Percentiles rank a stretch among this genome's conserved stretches.
Conservation (phyloP, 306 rosid genomes). For the Vigna angularis region DNA sequence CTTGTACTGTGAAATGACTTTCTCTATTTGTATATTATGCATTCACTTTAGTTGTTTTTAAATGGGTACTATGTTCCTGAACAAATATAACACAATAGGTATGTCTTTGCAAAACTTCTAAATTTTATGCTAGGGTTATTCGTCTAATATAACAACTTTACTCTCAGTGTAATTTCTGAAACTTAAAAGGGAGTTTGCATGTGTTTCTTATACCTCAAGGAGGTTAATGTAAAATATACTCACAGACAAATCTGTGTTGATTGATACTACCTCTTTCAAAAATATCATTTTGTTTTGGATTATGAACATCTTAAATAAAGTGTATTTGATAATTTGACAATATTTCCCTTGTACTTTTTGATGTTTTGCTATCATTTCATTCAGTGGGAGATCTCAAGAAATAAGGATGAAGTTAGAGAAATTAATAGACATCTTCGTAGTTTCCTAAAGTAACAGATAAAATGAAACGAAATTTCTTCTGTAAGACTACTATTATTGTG, state of each 20-base stretch:
- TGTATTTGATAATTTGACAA: background rate
- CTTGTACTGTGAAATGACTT: slow-evolving; percentile 15
- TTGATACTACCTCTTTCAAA: background rate
- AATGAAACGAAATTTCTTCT: background rate
- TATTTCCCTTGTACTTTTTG: background rate
- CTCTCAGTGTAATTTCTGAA: background rate
- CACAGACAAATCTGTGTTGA: background rate
- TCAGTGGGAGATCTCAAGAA: background rate
- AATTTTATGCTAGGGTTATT: slow-evolving; percentile 14
- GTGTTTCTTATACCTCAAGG: slow-evolving; percentile 20
- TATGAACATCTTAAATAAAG: background rate
- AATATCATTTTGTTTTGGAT: slow-evolving; percentile 12
- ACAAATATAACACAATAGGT: slow-evolving; percentile 9
- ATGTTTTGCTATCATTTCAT: background rate
- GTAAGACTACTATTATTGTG: background rate
- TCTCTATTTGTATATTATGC: slow-evolving; percentile 1
- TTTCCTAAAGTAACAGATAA: background rate
- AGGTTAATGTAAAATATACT: slow-evolving; percentile 15
- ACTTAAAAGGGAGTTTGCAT: slow-evolving; percentile 9
- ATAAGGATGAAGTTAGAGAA: background rate
- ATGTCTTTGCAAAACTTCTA: background rate
- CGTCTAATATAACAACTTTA: slow-evolving; percentile 15
- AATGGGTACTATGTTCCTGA: background rate
- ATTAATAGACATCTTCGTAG: background rate
- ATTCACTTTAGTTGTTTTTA: background rate